phyloP scores from a whole-genome alignment of 2,329 filamentous ascomycete species.

The Coleophoma crateriformis region DNA sequence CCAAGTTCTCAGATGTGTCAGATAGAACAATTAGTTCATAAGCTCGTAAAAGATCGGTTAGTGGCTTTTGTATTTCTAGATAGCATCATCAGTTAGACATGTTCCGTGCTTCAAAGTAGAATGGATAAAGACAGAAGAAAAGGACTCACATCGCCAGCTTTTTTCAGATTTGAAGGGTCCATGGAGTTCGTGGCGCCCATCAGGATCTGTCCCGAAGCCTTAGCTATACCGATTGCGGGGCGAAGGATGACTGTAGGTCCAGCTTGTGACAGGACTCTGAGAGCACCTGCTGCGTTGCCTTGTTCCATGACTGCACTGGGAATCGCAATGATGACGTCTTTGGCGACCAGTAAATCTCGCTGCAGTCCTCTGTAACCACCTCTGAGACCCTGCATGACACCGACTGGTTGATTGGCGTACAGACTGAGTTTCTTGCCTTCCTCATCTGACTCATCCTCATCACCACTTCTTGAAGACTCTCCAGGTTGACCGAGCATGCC shows the following conservation, averaged over 20 bases:
- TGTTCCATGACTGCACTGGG: slow-evolving; percentile 88
- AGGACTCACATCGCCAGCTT: slow-evolving; percentile 82
- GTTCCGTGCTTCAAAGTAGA: not conserved
- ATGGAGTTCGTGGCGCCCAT: slow-evolving; percentile 89
- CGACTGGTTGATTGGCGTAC: slow-evolving; percentile 91
- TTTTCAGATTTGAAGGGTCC: slow-evolving; percentile 74
- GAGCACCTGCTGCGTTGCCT: slow-evolving; percentile 72
- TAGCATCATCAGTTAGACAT: slow-evolving; percentile 1
- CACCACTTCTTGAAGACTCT: slow-evolving; percentile 30
- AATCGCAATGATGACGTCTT: slow-evolving; percentile 91
- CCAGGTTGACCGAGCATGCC: slow-evolving; percentile 55
- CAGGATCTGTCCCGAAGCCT: slow-evolving; percentile 82
- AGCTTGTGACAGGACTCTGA: slow-evolving; percentile 69
- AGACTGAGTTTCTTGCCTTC: slow-evolving; percentile 77
- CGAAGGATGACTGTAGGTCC: slow-evolving; percentile 91
- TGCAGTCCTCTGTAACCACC: slow-evolving; percentile 79
- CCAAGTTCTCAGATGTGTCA: too few species aligned
- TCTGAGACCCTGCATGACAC: slow-evolving; percentile 78
- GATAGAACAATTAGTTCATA: too few species aligned
- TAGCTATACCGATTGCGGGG: slow-evolving; percentile 84
- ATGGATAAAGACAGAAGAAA: slow-evolving; percentile 20
- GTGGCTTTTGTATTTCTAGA: slow-evolving; percentile 30
- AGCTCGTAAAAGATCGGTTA: slow-evolving; percentile 9
- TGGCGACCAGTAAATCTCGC: slow-evolving; percentile 78
- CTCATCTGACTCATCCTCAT: slow-evolving; percentile 59